Conservation (phyloP, 768 basidiomycete species). For the Tulasnella calospora region DNA sequence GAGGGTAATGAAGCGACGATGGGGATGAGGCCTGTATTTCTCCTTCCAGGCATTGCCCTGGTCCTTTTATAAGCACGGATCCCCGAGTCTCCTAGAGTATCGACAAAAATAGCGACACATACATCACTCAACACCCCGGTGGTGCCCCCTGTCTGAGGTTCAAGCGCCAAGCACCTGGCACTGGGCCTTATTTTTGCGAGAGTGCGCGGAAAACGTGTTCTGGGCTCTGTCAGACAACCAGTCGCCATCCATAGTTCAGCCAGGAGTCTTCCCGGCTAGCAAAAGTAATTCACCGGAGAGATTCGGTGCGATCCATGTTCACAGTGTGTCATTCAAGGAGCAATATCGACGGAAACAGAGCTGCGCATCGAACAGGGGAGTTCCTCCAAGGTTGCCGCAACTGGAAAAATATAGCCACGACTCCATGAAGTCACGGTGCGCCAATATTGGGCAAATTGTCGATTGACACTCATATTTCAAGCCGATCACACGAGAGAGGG, state of each 20-base stretch:
- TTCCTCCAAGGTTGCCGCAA: background rate
- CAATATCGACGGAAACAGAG: background rate
- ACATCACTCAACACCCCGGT: background rate
- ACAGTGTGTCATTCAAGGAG: background rate
- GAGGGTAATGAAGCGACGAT: background rate
- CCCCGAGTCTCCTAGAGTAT: background rate
- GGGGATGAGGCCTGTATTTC: background rate
- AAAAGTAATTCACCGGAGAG: background rate
- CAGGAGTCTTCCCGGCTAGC: background rate
- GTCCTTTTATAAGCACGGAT: background rate
- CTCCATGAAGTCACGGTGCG: background rate
- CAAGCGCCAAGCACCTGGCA: background rate
- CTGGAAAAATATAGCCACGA: background rate
- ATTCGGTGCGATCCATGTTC: background rate
- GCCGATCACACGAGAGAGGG: constrained; percentile 3
- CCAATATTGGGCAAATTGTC: background rate
- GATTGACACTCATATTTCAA: background rate
- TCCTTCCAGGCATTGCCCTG: background rate
- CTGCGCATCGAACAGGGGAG: background rate
- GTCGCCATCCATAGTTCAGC: background rate
- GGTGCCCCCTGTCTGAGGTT: background rate
- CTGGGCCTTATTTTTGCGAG: background rate
- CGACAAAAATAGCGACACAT: background rate
- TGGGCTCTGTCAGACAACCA: background rate
- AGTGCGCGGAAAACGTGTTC: background rate